Evolutionary conservation across 2,329 filamentous ascomycete species (phyloP), one percentile per base, ranked within the genome.

Genomic region (Fusarium sambucinum): DNA sequence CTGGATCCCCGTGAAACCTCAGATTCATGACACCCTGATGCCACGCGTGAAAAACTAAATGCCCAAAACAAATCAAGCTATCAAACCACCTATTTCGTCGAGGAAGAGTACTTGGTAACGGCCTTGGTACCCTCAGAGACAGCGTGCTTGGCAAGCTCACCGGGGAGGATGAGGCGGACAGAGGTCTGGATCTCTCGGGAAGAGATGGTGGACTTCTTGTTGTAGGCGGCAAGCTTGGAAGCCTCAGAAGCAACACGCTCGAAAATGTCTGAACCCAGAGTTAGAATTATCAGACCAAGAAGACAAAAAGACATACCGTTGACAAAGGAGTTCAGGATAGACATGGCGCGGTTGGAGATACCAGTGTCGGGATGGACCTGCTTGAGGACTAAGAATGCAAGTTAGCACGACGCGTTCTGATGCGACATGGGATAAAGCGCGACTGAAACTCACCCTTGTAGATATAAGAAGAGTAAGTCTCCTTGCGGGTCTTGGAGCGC

Each of bases 141-240:
- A 75, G 96, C 96, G 85, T 99, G 96, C 92, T 99, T 99, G 82
- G 96, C 96, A 76, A 99, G 89, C 86, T 99, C 96, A 86, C 96
- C 96, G 46, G 96, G 96, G 55, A 99, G 92, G 84, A 99, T 99
- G 68, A 99, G 90, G 74, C 96, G 92, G 76, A 99, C 96, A 75
- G 96, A 97, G 76, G 96, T 99, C 89, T 99, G 96, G 80, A 99
- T 99, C 86, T 99, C 96, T 79, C 96, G 92, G 74, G 96, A 98
- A 55, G 95, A 98, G 85, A 99, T 99, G 81, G 96, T 99, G 52
- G 95, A 98, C 89, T 99, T 99, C 92, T 98, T 99, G 92, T 99
- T 99, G 89, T 99, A 99, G 71, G 96, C 96, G 75, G 96, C 96
- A 67, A 99, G 91, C 91, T 99, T 99, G 81, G 93, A 97, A 53